Evolutionary conservation across 2,329 filamentous ascomycete species (phyloP).

Genomic region (Seiridium unicorne): DNA sequence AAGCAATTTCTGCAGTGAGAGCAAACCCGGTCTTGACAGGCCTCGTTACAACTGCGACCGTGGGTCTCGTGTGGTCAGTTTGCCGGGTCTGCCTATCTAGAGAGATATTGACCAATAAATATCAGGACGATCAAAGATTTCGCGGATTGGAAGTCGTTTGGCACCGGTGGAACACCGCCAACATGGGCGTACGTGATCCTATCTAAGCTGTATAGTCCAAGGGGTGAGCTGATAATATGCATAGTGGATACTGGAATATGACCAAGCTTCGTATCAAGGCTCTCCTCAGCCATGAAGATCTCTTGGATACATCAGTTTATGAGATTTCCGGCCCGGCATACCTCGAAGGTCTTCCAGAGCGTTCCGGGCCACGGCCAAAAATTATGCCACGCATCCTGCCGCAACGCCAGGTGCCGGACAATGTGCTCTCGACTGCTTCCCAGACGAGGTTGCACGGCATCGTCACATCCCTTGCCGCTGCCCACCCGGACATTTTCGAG

Average conservation of each 20-base stretch:
- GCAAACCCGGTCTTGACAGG: not conserved
- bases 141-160: not conserved
- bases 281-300: not conserved
- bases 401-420: slow-evolving; percentile 1
- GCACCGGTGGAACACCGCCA: slow-evolving; percentile 4
- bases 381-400: slow-evolving; percentile 7
- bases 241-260: slow-evolving; percentile 4
- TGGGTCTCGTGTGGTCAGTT: not conserved
- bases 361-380: not conserved
- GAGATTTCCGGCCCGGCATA: not conserved
- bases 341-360: not conserved
- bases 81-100: not conserved
- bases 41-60: not conserved
- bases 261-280: not conserved
- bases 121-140: not conserved
- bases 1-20: not conserved
- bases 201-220: not conserved
- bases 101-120: not conserved
- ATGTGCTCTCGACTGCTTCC: not conserved
- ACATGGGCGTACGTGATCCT: not conserved
- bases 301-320: not conserved
- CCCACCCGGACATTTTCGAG: not conserved
- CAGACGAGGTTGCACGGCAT: not conserved
- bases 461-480: not conserved
- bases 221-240: not conserved